Base-by-base conservation (phyloP, 2,329 filamentous ascomycete species). In the Monilinia polystroma region DNA sequence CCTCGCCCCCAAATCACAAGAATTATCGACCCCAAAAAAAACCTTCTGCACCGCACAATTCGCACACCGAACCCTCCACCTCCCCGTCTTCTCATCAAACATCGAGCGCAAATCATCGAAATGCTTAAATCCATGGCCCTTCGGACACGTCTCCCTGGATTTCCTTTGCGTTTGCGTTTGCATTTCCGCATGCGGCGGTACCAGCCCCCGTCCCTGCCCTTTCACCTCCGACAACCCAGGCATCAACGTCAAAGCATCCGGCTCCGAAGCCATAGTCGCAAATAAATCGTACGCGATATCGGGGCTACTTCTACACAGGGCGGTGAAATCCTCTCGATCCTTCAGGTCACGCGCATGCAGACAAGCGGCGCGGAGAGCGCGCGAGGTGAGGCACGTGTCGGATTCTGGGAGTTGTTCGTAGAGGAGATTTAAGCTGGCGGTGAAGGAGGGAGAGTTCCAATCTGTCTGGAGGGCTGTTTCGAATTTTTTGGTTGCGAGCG, bases 351-450 rank as follows among this genome's bases (percentile, higher is more conserved):
- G 66, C 4, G 55, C n/a, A 45, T 68, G 23, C 4, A 55, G 14
- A 16, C 23, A n/a, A 11, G 63, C 66, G 14, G 32, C 32, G 20
- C 52, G 23, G 10, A 69, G 56, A 2, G 59, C 58, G 4, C 66
- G 23, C 12, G 63, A 26, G 18, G 58, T 52, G 14, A 69, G 54
- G 18, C 54, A 14, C 4, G 38, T 58, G 23, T 70, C 67, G 1
- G 20, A 63, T 20, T 66, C 59, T 3, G 54, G 43, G 16, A 60
- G 67, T 4, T 68, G 29, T 26, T 70, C 67, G 20, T 57, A 70
- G 0, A 63, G 10, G 8, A 63, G 35, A 7, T 55, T 35, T 5
- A 59, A 8, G 16, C 58, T 63, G 0, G 35, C 62, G 2, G 55
- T 35, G 20, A 70, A 67, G 8, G 29, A 32, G 12, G 54, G 8